phyloP scores from a whole-genome alignment of 176 grass and related monocot species.

The Elaeis guineensis region DNA sequence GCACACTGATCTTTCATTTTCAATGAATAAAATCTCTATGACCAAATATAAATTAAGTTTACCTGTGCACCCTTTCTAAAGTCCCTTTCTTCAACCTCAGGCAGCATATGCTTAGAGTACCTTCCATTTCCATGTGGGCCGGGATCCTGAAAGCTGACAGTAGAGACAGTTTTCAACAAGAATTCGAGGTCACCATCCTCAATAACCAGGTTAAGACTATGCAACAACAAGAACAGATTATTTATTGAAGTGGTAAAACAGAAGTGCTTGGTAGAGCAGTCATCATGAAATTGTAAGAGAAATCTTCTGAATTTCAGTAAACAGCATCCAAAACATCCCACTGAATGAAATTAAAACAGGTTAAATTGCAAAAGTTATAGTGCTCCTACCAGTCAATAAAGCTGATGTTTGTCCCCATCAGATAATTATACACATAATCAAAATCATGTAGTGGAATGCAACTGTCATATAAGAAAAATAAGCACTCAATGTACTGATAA shows the following conservation, averaged over 20 bases:
- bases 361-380: slow-evolving; percentile 6
- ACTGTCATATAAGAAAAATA: slow-evolving; percentile 44
- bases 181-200: too few relatives aligned
- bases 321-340: too few relatives aligned
- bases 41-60: background rate
- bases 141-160: slow-evolving; percentile 83
- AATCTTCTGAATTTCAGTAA: too few relatives aligned
- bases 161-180: background rate
- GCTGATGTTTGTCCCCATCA: slow-evolving; percentile 81
- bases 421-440: slow-evolving; percentile 92
- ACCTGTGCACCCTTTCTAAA: slow-evolving; percentile 99
- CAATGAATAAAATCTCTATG: too few relatives aligned
- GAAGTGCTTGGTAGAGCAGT: too few relatives aligned
- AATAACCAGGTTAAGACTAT: too few relatives aligned
- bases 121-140: slow-evolving; percentile 94
- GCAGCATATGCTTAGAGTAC: slow-evolving; percentile 68
- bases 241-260: too few relatives aligned
- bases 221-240: too few relatives aligned
- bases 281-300: too few relatives aligned
- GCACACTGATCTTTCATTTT: too few relatives aligned
- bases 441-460: slow-evolving; percentile 93
- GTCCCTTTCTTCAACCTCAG: slow-evolving; percentile 68
- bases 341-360: too few relatives aligned
- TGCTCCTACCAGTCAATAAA: slow-evolving; percentile 84
- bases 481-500: slow-evolving; percentile 24